These are phyloP conservation scores for Colletotrichum eleusines DNA, from an alignment of 2,329 filamentous ascomycete genomes.

Conservation along the genomic window DNA sequence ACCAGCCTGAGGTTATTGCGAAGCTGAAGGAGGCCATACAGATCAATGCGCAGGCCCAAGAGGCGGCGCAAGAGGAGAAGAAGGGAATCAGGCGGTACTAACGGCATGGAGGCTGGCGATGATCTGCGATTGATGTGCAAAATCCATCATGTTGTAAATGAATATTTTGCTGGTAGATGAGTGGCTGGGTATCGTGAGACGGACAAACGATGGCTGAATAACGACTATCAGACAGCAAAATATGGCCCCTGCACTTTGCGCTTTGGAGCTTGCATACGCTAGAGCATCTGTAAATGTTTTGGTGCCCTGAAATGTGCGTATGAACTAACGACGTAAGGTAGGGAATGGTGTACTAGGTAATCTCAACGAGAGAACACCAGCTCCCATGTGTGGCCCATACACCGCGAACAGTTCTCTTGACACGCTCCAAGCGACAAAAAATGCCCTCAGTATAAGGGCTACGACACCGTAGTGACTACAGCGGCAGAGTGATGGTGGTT, in stretches of 20 bases:
- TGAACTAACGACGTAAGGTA: neutral
- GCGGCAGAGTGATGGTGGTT: neutral
- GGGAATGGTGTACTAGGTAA: neutral
- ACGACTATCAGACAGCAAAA: neutral
- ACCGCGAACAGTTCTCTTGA: neutral
- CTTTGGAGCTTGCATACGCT: too few species aligned
- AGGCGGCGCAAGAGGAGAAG: constrained; percentile 55
- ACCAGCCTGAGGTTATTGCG: constrained; percentile 68
- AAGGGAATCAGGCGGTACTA: constrained; percentile 45
- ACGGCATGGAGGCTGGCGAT: neutral
- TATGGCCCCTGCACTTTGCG: neutral
- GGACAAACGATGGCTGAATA: neutral
- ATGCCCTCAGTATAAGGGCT: too few species aligned
- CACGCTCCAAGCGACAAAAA: neutral
- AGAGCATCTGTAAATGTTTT: neutral
- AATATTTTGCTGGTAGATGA: neutral
- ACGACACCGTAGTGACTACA: neutral
- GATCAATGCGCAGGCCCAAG: constrained; percentile 67
- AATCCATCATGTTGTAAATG: neutral
- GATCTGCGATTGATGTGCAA: neutral
- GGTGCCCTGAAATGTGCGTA: neutral
- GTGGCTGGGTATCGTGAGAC: neutral
- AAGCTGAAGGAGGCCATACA: constrained; percentile 73
- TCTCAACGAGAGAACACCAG: neutral
- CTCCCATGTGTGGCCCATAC: neutral